Conservation (phyloP, 1,139 yeast genomes). For the Magnusiomyces fungicola region DNA sequence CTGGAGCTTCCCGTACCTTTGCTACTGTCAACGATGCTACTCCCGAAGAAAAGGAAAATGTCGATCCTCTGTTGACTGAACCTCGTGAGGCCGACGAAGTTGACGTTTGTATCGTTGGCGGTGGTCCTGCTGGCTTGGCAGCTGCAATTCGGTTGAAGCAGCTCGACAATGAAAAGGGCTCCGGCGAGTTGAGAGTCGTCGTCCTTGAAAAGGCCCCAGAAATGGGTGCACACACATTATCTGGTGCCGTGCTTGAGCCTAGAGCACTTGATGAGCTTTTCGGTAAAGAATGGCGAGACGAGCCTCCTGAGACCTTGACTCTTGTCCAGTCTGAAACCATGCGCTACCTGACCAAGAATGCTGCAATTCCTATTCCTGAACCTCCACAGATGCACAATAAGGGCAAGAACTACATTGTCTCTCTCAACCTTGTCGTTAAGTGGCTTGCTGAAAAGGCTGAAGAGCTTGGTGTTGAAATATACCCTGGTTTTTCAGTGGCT, state of each 20-base stretch:
- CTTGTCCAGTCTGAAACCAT: slow-evolving; percentile 69
- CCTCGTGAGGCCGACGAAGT: slow-evolving; percentile 78
- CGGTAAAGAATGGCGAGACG: slow-evolving; percentile 49
- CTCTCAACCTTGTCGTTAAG: slow-evolving; percentile 73
- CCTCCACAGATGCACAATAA: slow-evolving; percentile 86
- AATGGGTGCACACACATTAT: slow-evolving; percentile 79
- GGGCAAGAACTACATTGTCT: slow-evolving; percentile 76
- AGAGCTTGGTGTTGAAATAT: slow-evolving; percentile 86
- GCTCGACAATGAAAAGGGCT: slow-evolving; percentile 61
- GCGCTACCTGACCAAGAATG: slow-evolving; percentile 54
- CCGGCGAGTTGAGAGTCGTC: slow-evolving; percentile 69
- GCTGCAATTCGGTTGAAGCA: slow-evolving; percentile 88
- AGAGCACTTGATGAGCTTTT: slow-evolving; percentile 75
- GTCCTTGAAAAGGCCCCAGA: slow-evolving; percentile 90
- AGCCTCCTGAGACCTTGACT: slow-evolving; percentile 65
- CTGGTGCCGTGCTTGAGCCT: slow-evolving; percentile 94
- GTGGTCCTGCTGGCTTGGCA: slow-evolving; percentile 95
- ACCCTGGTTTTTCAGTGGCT: slow-evolving; percentile 86
- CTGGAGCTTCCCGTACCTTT: slow-evolving; percentile 1
- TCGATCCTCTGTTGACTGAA: slow-evolving; percentile 27
- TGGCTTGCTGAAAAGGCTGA: slow-evolving; percentile 85
- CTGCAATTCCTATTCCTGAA: slow-evolving; percentile 69
- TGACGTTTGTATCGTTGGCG: slow-evolving; percentile 94
- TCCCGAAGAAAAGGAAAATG: slow-evolving; percentile 11
- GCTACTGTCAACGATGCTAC: slow-evolving; percentile 15